Percentiles rank a stretch among this genome's conserved stretches.
Conservation (phyloP, 805 yeast genomes). For the Metschnikowia kofuensis region DNA sequence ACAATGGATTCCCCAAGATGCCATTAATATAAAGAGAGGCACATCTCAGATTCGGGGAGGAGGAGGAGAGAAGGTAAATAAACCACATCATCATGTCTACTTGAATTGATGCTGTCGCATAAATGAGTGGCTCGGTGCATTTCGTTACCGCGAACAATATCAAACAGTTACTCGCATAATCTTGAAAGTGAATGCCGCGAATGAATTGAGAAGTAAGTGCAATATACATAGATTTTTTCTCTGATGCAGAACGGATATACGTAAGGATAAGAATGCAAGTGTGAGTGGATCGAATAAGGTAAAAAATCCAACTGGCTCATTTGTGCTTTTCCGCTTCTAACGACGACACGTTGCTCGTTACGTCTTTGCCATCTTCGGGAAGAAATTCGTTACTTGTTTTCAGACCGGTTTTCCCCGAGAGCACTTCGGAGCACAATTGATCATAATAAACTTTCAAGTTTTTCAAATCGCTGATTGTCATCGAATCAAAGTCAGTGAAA, state of each 20-base stretch:
- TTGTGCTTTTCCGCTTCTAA: background rate
- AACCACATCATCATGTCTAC: too few relatives aligned
- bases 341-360: background rate
- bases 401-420: slow-evolving; percentile 12
- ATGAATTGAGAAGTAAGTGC: too few relatives aligned
- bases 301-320: background rate
- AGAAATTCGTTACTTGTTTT: slow-evolving; percentile 17
- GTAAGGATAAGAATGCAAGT: too few relatives aligned
- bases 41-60: too few relatives aligned
- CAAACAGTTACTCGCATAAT: too few relatives aligned
- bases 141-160: too few relatives aligned
- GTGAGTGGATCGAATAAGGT: background rate
- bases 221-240: background rate
- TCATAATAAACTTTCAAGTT: slow-evolving; percentile 35
- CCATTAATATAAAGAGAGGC: too few relatives aligned
- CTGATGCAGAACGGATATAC: too few relatives aligned
- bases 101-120: too few relatives aligned
- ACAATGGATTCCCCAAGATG: too few relatives aligned
- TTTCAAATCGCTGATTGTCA: slow-evolving; percentile 35
- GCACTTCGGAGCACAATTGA: slow-evolving; percentile 30
- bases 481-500: slow-evolving; percentile 33
- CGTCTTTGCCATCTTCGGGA: slow-evolving; percentile 7
- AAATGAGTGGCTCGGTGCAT: background rate
- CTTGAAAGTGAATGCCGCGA: too few relatives aligned
- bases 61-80: too few relatives aligned